Evolutionary conservation across 257 asterid species (phyloP).

Genomic region (Solanum megistacrolobum): DNA sequence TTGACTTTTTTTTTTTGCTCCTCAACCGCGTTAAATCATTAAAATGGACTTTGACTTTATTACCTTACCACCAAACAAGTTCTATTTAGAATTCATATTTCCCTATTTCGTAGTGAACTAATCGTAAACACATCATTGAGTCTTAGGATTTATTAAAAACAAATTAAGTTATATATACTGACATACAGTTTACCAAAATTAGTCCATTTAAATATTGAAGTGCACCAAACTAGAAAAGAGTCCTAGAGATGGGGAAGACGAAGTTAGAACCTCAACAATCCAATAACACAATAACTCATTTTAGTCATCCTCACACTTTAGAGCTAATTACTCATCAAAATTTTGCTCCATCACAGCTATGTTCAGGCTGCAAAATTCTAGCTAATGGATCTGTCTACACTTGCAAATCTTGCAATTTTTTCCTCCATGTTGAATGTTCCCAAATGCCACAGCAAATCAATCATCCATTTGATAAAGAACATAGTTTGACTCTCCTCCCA

Average conservation of each 20-base stretch:
- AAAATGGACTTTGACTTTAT: background rate
- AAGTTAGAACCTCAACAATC: background rate
- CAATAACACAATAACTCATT: conserved; percentile 20
- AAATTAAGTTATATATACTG: background rate
- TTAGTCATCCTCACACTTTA: conserved; percentile 42
- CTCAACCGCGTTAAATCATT: background rate
- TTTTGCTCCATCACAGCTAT: background rate
- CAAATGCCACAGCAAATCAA: conserved; percentile 39
- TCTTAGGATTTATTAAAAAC: accelerated
- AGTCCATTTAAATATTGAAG: background rate
- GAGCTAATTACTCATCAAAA: conserved; percentile 14
- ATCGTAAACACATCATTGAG: background rate
- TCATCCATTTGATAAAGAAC: conserved; percentile 43
- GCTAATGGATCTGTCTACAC: conserved; percentile 27
- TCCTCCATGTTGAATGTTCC: conserved; percentile 45
- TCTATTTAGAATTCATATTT: background rate
- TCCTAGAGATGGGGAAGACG: background rate
- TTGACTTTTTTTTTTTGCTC: background rate
- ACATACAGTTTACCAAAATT: background rate
- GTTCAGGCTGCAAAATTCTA: conserved; percentile 45
- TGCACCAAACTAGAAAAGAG: background rate
- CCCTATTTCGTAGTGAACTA: background rate
- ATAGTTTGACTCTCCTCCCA: conserved; percentile 25
- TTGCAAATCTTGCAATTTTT: conserved; percentile 36
- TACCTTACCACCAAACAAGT: background rate